Conservation (phyloP, 495 filamentous ascomycete species). For the Staphylotrichum tortipilum region DNA sequence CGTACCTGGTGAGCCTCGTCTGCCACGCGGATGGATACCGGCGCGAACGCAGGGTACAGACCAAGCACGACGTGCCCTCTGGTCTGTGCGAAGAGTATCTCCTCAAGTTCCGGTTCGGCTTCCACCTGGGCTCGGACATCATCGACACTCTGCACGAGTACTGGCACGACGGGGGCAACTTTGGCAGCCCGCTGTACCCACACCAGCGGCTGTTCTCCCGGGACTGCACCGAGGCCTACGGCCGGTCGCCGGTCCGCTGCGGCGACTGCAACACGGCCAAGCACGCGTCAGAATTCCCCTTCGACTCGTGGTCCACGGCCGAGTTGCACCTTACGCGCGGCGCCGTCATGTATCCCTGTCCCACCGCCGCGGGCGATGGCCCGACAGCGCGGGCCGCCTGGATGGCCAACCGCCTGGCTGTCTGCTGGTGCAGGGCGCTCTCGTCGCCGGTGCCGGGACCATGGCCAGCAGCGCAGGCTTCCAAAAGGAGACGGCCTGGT, state of each 20-base stretch:
- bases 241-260: conserved; percentile 26
- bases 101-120: conserved; percentile 17
- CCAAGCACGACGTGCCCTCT: conserved; percentile 32
- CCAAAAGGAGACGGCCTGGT: conserved; percentile 17
- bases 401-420: conserved; percentile 25
- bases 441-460: conserved; percentile 24
- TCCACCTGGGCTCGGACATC: conserved; percentile 32
- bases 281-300: conserved; percentile 38
- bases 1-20: conserved; percentile 34
- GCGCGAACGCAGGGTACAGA: conserved; percentile 7
- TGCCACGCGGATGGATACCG: conserved; percentile 14
- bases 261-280: conserved; percentile 34
- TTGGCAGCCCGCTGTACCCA: conserved; percentile 26
- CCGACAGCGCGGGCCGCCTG: conserved; percentile 4
- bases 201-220: conserved; percentile 36
- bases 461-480: conserved; percentile 25
- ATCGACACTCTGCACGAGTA: conserved; percentile 36
- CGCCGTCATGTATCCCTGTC: conserved; percentile 17
- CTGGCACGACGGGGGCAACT: conserved; percentile 39
- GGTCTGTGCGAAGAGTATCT: conserved; percentile 39
- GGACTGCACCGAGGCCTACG: conserved; percentile 40
- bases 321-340: conserved; percentile 28
- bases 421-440: conserved; percentile 25
- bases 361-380: background rate
- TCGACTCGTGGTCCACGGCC: conserved; percentile 36